phyloP scores from a whole-genome alignment of 2,329 filamentous ascomycete species.

The Capronia epimyces region DNA sequence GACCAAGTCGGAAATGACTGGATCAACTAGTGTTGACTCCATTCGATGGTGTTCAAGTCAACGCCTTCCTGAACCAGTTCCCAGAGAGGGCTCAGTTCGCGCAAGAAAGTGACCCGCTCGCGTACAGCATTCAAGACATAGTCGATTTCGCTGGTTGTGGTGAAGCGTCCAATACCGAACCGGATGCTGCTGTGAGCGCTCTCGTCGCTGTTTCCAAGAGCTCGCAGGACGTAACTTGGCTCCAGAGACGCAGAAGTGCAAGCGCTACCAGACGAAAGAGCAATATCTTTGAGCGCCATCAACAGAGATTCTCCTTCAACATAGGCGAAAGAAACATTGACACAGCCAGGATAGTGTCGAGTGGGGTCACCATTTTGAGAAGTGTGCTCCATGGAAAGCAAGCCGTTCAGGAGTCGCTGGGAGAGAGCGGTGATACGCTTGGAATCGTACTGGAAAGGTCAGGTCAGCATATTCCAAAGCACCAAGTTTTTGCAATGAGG shows the following conservation, averaged over 20 bases:
- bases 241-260: conserved; percentile 96
- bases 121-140: conserved; percentile 93
- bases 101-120: conserved; percentile 84
- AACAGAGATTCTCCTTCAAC: conserved; percentile 96
- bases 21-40: conserved; percentile 77
- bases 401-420: conserved; percentile 72
- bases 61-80: conserved; percentile 96
- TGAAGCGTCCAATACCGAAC: conserved; percentile 96
- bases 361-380: conserved; percentile 78
- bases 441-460: conserved; percentile 70
- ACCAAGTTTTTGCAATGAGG: neutral
- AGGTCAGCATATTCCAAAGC: conserved; percentile 5
- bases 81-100: conserved; percentile 93
- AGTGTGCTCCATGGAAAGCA: conserved; percentile 87
- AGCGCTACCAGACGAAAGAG: conserved; percentile 89
- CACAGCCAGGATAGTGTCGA: conserved; percentile 88
- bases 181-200: conserved; percentile 96
- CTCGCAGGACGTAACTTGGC: conserved; percentile 90
- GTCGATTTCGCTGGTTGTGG: conserved; percentile 89
- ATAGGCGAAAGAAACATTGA: conserved; percentile 97
- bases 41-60: conserved; percentile 92
- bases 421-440: conserved; percentile 79
- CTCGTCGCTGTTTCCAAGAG: conserved; percentile 92
- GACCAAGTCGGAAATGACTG: neutral
- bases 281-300: conserved; percentile 98